These are phyloP conservation scores for Mrakia gelida DNA, from an alignment of 768 basidiomycete species.

Conservation along the genomic window DNA sequence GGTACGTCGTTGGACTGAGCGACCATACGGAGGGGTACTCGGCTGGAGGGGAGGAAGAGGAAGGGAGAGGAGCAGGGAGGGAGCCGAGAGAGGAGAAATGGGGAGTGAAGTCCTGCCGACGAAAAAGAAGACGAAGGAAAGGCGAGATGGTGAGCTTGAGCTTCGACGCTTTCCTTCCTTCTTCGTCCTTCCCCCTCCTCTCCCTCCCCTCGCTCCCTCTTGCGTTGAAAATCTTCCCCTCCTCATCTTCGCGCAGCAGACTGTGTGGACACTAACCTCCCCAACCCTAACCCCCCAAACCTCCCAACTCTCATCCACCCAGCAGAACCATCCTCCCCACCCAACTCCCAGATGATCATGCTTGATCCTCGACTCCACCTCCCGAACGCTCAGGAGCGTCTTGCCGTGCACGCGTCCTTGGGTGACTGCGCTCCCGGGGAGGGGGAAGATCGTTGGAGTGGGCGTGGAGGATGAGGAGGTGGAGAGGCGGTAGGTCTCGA, in stretches of 20 bases:
- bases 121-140: neutral
- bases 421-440: conserved; percentile 51
- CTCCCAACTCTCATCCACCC: conserved; percentile 62
- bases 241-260: too few relatives aligned
- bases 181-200: neutral
- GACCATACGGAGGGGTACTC: conserved; percentile 69
- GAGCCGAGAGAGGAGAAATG: conserved; percentile 29
- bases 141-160: neutral
- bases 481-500: conserved; percentile 75
- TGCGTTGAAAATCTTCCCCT: too few relatives aligned
- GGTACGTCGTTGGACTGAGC: conserved; percentile 53
- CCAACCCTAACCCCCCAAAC: conserved; percentile 60
- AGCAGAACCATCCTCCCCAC: conserved; percentile 52
- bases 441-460: neutral
- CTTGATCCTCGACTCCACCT: conserved; percentile 75
- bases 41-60: conserved; percentile 46
- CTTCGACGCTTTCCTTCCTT: neutral
- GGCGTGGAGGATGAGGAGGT: conserved; percentile 52
- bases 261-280: conserved; percentile 53
- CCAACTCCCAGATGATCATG: conserved; percentile 72
- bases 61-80: conserved; percentile 29
- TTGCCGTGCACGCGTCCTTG: conserved; percentile 53
- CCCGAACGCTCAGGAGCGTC: conserved; percentile 66
- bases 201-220: neutral
- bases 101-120: conserved; percentile 27